phyloP scores from a whole-genome alignment of 495 filamentous ascomycete genomes.

The Bathelium albidoporum region DNA sequence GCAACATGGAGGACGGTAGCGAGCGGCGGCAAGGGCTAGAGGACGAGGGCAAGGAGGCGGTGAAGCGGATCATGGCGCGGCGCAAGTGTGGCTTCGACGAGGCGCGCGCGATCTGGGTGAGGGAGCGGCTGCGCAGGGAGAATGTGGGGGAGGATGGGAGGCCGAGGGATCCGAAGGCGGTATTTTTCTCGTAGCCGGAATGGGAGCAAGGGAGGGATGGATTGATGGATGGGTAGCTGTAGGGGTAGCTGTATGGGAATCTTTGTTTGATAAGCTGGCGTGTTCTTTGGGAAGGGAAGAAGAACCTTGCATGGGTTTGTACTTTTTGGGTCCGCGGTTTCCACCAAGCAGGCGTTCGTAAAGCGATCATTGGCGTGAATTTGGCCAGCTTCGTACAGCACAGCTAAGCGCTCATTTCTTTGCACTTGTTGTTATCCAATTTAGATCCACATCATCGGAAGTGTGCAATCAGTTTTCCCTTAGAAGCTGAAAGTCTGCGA shows the following conservation, averaged over 20 bases:
- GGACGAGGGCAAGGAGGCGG: constrained; percentile 62
- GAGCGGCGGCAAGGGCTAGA: constrained; percentile 76
- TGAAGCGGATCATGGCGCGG: constrained; percentile 79
- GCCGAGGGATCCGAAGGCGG: constrained; percentile 88
- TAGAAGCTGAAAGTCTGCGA: too few relatives aligned
- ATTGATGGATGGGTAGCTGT: too few relatives aligned
- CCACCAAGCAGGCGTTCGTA: too few relatives aligned
- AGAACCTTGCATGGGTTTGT: too few relatives aligned
- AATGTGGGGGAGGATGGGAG: constrained; percentile 79
- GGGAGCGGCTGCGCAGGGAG: constrained; percentile 73
- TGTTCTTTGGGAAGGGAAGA: too few relatives aligned
- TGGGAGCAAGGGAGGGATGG: too few relatives aligned
- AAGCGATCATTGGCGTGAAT: too few relatives aligned
- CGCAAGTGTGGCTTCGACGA: constrained; percentile 76
- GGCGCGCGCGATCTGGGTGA: constrained; percentile 71
- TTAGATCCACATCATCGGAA: too few relatives aligned
- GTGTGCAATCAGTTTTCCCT: not conserved
- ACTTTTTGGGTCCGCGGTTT: too few relatives aligned
- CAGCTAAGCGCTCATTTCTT: not conserved
- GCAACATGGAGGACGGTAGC: constrained; percentile 65
- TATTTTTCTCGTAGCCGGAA: constrained; percentile 64
- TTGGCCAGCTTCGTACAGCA: too few relatives aligned
- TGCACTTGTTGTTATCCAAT: not conserved
- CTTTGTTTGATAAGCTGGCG: too few relatives aligned
- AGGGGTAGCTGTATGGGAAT: too few relatives aligned